Evolutionary conservation across 2,329 filamentous ascomycete genomes (phyloP).

Genomic region (Xylariaceae sp.): DNA sequence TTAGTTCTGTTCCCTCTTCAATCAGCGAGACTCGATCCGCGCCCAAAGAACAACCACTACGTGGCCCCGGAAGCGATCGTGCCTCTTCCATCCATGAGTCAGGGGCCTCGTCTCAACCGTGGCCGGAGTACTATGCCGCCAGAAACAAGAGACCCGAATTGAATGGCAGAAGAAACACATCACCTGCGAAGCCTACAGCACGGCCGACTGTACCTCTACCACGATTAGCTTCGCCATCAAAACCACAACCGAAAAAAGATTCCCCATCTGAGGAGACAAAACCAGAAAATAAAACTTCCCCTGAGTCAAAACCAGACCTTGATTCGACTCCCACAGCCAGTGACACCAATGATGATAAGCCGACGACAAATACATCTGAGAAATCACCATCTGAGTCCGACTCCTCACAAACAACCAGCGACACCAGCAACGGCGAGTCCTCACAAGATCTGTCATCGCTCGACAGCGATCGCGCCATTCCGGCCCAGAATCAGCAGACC

Average conservation of each 20-base stretch:
- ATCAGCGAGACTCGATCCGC: neutral
- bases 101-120: neutral
- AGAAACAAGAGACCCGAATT: neutral
- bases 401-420: constrained; percentile 22
- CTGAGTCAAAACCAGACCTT: constrained; percentile 28
- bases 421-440: constrained; percentile 8
- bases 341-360: constrained; percentile 6
- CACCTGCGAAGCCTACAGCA: neutral
- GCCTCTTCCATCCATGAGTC: neutral
- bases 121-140: neutral
- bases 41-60: neutral
- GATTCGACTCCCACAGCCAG: constrained; percentile 23
- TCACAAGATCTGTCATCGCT: neutral
- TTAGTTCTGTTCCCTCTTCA: constrained; percentile 5
- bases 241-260: constrained; percentile 2
- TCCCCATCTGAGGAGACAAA: neutral
- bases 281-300: constrained; percentile 9
- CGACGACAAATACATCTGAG: neutral
- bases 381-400: constrained; percentile 26
- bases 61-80: neutral
- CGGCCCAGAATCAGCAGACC: neutral
- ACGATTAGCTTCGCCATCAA: neutral
- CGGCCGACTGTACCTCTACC: constrained; percentile 5
- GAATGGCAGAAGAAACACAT: neutral
- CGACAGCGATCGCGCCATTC: neutral